These are phyloP conservation scores for Sanghuangporus weigelae DNA, from an alignment of 1,284 basidiomycete genomes.

Conservation along the genomic window DNA sequence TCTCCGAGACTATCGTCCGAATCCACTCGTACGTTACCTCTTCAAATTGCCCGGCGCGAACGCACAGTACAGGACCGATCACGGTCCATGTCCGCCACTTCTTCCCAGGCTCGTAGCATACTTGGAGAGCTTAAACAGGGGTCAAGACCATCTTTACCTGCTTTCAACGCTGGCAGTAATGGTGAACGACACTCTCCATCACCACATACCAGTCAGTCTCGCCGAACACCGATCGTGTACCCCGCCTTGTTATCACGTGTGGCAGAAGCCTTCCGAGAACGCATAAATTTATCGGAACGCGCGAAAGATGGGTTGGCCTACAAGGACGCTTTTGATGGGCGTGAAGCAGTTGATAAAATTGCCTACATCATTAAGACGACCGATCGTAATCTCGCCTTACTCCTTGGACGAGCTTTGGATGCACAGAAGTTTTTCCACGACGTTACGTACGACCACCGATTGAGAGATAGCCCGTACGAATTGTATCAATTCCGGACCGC, in stretches of 20 bases:
- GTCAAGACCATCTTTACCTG: constrained; percentile 35
- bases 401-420: constrained; percentile 92
- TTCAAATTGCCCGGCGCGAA: constrained; percentile 45
- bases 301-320: constrained; percentile 95
- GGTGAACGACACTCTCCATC: constrained; percentile 33
- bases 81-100: constrained; percentile 65
- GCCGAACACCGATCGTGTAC: constrained; percentile 78
- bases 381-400: constrained; percentile 91
- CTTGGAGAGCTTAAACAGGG: constrained; percentile 26
- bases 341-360: constrained; percentile 94
- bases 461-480: constrained; percentile 86
- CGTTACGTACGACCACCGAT: constrained; percentile 95
- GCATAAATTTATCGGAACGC: constrained; percentile 74
- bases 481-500: constrained; percentile 88
- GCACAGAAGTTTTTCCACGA: constrained; percentile 99
- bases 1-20: constrained; percentile 48
- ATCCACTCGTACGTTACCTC: constrained; percentile 45
- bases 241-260: constrained; percentile 93
- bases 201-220: constrained; percentile 29
- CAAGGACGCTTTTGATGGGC: constrained; percentile 94
- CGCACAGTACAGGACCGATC: constrained; percentile 59
- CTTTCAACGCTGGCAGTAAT: constrained; percentile 39
- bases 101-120: constrained; percentile 30
- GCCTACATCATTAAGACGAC: constrained; percentile 98
- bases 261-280: constrained; percentile 87